Evolutionary conservation across 345 rosid species (phyloP).

Genomic region (Xanthoceras sorbifolium): DNA sequence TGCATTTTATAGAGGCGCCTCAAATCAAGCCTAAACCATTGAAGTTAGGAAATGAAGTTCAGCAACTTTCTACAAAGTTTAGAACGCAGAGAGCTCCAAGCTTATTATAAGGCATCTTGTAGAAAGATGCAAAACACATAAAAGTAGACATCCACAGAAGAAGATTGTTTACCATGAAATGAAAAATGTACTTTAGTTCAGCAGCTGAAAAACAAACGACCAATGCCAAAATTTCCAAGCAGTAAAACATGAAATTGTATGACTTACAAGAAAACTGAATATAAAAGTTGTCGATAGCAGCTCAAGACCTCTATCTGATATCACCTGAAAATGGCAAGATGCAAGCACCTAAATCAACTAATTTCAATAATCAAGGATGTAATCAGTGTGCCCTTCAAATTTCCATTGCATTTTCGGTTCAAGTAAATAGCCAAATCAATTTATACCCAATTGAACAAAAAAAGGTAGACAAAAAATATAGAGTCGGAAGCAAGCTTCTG

Average conservation of each 20-base stretch:
- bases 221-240: not conserved
- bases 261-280: conserved; percentile 73
- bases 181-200: not conserved
- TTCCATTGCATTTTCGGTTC: not conserved
- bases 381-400: not conserved
- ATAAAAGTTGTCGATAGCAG: conserved; percentile 74
- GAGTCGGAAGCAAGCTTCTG: no score
- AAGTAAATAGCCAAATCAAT: not conserved
- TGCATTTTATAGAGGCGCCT: not conserved
- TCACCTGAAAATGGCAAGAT: conserved; percentile 48
- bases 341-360: conserved; percentile 8
- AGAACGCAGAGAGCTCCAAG: not conserved
- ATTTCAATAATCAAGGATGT: conserved; percentile 3
- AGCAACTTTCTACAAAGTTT: conserved; percentile 10
- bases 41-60: not conserved
- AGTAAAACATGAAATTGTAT: conserved; percentile 5
- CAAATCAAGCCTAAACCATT: not conserved
- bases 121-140: not conserved
- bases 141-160: not conserved
- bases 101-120: not conserved
- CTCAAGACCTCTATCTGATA: conserved; percentile 82
- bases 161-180: not conserved
- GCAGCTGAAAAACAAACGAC: conserved; percentile 4
- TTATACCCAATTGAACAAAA: not conserved
- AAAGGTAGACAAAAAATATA: not conserved